Evolutionary conservation across 352 stramenopile species (phyloP).

Genomic region (Aphanomyces invadans): DNA sequence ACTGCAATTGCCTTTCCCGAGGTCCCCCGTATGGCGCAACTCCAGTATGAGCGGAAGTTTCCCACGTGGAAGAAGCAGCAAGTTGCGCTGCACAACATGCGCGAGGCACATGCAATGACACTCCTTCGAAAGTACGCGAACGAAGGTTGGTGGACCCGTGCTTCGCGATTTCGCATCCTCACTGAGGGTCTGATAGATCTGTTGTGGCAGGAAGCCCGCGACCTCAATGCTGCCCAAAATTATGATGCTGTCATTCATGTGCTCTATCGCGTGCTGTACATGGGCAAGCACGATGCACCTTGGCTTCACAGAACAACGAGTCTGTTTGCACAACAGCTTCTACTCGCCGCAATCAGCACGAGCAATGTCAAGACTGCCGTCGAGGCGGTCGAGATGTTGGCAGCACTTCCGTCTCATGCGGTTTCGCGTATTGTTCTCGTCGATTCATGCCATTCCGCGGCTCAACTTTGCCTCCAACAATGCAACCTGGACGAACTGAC

Average conservation of each 20-base stretch:
- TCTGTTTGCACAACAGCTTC: conserved; percentile 18
- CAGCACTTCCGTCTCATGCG: background rate
- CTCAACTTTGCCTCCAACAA: background rate
- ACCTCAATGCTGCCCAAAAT: background rate
- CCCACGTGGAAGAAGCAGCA: background rate
- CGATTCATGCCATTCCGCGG: background rate
- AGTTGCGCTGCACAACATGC: background rate
- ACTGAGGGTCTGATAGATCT: background rate
- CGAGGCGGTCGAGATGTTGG: conserved; percentile 2
- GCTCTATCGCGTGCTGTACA: conserved; percentile 10
- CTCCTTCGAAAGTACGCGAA: background rate
- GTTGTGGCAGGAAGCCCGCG: conserved; percentile 17
- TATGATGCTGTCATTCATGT: conserved; percentile 7
- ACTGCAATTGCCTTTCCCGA: background rate
- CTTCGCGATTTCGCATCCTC: background rate
- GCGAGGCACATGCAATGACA: background rate
- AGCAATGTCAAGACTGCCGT: background rate
- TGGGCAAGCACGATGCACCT: background rate
- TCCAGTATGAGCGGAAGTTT: background rate
- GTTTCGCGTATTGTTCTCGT: background rate
- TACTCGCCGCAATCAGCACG: background rate
- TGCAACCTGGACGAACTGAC: background rate
- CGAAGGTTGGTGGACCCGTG: too few species aligned
- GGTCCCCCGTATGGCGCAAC: background rate
- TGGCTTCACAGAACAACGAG: conserved; percentile 5